Conservation (phyloP, 768 basidiomycete species). For the Hydnomerulius pinastri region DNA sequence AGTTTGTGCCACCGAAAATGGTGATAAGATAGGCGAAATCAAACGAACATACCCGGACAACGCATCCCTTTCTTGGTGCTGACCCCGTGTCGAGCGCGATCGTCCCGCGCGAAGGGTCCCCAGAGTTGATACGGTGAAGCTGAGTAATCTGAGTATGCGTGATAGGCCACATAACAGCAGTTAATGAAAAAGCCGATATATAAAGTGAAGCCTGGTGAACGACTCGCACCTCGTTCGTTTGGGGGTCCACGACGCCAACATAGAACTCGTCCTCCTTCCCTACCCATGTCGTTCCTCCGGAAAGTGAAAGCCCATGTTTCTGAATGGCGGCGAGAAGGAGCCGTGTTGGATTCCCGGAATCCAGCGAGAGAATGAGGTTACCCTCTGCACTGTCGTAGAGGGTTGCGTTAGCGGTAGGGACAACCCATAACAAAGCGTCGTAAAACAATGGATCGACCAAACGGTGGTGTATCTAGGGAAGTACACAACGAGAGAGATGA, state of each 20-base stretch:
- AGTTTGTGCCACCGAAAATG: not conserved
- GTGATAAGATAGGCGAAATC: not conserved
- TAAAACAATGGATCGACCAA: too few relatives aligned
- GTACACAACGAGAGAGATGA: not conserved
- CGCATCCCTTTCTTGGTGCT: slow-evolving; percentile 51
- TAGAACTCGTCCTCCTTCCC: slow-evolving; percentile 63
- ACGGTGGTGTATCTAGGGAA: slow-evolving; percentile 1
- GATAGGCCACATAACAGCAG: too few relatives aligned
- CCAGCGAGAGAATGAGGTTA: slow-evolving; percentile 65
- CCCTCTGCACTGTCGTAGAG: slow-evolving; percentile 63
- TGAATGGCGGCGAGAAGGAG: slow-evolving; percentile 58
- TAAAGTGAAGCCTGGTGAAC: not conserved
- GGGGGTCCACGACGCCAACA: slow-evolving; percentile 42
- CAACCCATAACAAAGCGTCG: not conserved
- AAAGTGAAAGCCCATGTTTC: slow-evolving; percentile 31
- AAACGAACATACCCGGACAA: slow-evolving; percentile 47
- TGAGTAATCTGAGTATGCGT: slow-evolving; percentile 44
- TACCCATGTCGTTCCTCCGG: slow-evolving; percentile 14
- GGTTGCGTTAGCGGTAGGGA: not conserved
- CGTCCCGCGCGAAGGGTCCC: slow-evolving; percentile 70
- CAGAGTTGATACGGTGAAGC: slow-evolving; percentile 63
- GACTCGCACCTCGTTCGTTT: slow-evolving; percentile 12
- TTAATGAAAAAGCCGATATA: not conserved
- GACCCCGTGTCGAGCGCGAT: slow-evolving; percentile 58
- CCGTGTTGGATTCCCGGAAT: slow-evolving; percentile 59